Evolutionary conservation across 2,329 filamentous ascomycete species (phyloP).

Genomic region (Aspergillus sp.): DNA sequence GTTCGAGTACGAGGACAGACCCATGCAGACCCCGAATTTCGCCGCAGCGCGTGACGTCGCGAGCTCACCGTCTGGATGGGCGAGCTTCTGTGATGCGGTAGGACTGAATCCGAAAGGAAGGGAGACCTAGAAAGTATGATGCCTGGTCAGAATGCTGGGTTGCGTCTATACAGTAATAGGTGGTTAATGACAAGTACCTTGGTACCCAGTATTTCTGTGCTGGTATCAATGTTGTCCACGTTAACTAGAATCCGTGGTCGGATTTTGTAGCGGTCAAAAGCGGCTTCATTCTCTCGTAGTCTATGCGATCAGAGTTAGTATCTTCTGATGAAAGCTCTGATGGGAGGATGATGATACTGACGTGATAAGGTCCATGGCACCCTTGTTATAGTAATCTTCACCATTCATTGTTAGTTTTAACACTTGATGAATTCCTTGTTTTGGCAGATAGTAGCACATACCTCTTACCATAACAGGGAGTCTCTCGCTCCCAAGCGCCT

Average conservation of each 20-base stretch:
- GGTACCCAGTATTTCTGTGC: slow-evolving; percentile 46
- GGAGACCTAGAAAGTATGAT: slow-evolving; percentile 27
- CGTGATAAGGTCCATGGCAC: slow-evolving; percentile 56
- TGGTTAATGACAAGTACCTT: slow-evolving; percentile 20
- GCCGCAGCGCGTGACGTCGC: slow-evolving; percentile 51
- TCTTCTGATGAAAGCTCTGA: neutral
- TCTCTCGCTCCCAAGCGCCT: slow-evolving; percentile 38
- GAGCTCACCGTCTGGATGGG: slow-evolving; percentile 54
- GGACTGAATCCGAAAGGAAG: slow-evolving; percentile 57
- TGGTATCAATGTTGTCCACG: slow-evolving; percentile 46
- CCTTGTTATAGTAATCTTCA: slow-evolving; percentile 58
- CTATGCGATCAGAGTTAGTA: slow-evolving; percentile 12
- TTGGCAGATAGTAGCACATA: slow-evolving; percentile 8
- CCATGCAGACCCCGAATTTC: slow-evolving; percentile 47
- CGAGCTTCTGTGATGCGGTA: slow-evolving; percentile 54
- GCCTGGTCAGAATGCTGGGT: neutral
- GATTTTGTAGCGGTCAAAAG: slow-evolving; percentile 53
- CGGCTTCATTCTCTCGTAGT: slow-evolving; percentile 54
- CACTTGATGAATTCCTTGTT: neutral
- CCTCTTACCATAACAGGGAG: slow-evolving; percentile 43
- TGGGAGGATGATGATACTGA: slow-evolving; percentile 13
- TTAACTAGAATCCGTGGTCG: slow-evolving; percentile 48
- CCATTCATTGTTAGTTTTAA: neutral
- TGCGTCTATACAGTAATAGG: neutral
- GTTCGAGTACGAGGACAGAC: slow-evolving; percentile 49